Percentiles rank a stretch among this genome's conserved stretches.
These are phyloP conservation scores for Boletus subparvulus DNA, from an alignment of 768 basidiomycete genomes.

Conservation along the genomic window DNA sequence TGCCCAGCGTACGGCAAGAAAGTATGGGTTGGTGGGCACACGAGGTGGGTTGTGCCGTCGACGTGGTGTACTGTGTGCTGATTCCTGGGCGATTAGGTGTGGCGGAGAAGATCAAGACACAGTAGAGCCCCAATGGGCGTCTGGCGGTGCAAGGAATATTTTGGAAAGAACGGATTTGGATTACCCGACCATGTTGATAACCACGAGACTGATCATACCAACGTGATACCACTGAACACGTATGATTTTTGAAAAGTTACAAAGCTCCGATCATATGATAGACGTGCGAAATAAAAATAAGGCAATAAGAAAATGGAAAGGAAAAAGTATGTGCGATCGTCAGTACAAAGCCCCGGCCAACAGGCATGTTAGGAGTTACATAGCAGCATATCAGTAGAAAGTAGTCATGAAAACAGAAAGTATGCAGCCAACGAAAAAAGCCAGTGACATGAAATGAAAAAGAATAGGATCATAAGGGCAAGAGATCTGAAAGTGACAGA, in stretches of 20 bases:
- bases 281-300: not conserved
- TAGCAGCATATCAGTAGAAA: not conserved
- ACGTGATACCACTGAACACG: constrained; percentile 5
- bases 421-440: not conserved
- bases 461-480: not conserved
- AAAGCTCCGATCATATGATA: constrained; percentile 11
- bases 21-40: constrained; percentile 41
- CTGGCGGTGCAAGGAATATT: not conserved
- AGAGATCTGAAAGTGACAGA: not conserved
- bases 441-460: not conserved
- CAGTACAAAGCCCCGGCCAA: constrained; percentile 16
- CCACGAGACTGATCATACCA: not conserved
- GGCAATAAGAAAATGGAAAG: no score
- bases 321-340: not conserved
- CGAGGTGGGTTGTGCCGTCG: constrained; percentile 13
- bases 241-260: constrained; percentile 7
- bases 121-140: not conserved
- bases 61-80: not conserved
- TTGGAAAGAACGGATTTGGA: not conserved
- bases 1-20: constrained; percentile 60
- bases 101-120: constrained; percentile 31
- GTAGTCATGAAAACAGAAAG: not conserved
- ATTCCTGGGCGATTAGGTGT: constrained; percentile 1
- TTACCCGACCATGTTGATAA: not conserved
- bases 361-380: not conserved